Base-by-base conservation (phyloP, 805 yeast species). In the Lachancea mirantina region DNA sequence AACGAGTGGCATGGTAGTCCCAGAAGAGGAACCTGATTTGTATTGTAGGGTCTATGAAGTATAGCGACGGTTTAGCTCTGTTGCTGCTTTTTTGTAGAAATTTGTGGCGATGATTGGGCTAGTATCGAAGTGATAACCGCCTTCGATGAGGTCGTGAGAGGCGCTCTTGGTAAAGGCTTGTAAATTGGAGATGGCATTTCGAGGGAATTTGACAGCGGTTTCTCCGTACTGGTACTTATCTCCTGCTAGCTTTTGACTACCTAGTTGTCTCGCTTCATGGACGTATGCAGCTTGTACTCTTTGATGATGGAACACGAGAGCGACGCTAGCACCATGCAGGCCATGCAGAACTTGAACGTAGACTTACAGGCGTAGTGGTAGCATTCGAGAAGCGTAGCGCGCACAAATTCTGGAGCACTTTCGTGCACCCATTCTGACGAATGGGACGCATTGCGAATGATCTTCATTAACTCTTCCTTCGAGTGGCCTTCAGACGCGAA, bases 221-320 rank as follows among this genome's bases (percentile, higher is more conserved):
- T 8, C 8, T 8, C 13, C 26, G 6, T 11, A 7, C 26, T 8
- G 26, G 8, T 11, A 7, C 8, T 11, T 9, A 14, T 7, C 7
- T 25, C 8, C 13, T 9, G 13, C 7, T 14, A 7, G 9, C 7
- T 14, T 8, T 10, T 14, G n/a, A 8, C 6, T 14, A 6, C 20
- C 18, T 21, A 28, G 3, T 19, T 18, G 24, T 19, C 29, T 17
- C 82, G 61, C 32, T 67, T 58, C 25, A 76, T 56, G 3, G 70
- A 67, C 2, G 74, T 47, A 49, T 76, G 81, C 27, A 79, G 58
- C 34, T 63, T 67, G 50, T 76, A 70, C 51, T 78, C 84, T 40
- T 65, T 68, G 58, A 78, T 71, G 34, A 74, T 56, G 19, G 66
- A 57, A 3, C 72, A 59, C 7, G 67, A 49, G 26, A 66, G 54